Evolutionary conservation across 2,329 filamentous ascomycete genomes (phyloP).

Genomic region (Lachnellula subtilissima): DNA sequence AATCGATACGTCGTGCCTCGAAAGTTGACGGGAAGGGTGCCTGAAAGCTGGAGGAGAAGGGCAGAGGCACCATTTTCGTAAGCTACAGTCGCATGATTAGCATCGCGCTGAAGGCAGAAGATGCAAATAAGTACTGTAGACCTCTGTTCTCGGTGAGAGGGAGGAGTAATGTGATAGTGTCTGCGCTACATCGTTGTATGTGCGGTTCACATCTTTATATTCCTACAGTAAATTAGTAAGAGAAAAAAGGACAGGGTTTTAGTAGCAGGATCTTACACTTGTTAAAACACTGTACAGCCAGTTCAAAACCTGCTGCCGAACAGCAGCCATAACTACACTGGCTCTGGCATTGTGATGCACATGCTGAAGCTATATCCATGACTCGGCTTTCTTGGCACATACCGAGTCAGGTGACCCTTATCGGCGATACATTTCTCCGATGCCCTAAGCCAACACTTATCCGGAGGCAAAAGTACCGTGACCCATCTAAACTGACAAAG

Average conservation of each 20-base stretch:
- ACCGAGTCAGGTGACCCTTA: constrained; percentile 9
- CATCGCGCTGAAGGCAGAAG: constrained; percentile 14
- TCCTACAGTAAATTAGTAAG: constrained; percentile 52
- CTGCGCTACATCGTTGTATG: constrained; percentile 86
- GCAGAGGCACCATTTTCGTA: constrained; percentile 85
- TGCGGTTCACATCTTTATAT: constrained; percentile 88
- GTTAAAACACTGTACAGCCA: constrained; percentile 93
- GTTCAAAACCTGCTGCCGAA: constrained; percentile 85
- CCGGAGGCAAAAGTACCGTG: too few relatives aligned
- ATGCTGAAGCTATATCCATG: constrained; percentile 21
- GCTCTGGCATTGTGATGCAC: constrained; percentile 11
- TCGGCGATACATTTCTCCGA: too few relatives aligned
- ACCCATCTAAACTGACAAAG: too few relatives aligned
- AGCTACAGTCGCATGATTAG: constrained; percentile 47
- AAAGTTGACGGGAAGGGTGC: constrained; percentile 88
- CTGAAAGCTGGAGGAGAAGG: constrained; percentile 78
- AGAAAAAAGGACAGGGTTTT: not conserved
- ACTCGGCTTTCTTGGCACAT: constrained; percentile 8
- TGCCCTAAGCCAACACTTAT: too few relatives aligned
- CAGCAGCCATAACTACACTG: constrained; percentile 44
- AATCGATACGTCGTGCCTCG: constrained; percentile 87
- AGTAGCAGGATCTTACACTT: constrained; percentile 47
- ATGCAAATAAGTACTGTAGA: constrained; percentile 66
- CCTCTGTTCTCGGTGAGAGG: constrained; percentile 81
- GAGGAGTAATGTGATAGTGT: constrained; percentile 74